Base-by-base conservation (phyloP, 192 early-diverging fungal species). In the Coemansia biformis region DNA sequence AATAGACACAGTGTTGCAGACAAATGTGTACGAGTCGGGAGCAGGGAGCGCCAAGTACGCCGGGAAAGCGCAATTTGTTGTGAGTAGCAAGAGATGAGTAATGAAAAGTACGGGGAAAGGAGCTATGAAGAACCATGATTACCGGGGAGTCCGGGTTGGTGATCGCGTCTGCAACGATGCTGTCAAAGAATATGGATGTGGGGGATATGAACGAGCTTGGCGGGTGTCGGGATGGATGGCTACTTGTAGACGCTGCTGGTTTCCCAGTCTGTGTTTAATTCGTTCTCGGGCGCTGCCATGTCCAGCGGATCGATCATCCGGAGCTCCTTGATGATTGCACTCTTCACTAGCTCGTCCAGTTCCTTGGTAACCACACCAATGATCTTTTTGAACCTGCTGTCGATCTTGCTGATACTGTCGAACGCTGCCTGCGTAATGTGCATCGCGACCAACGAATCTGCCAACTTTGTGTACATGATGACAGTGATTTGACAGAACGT, bases 361-460 rank as follows among this genome's bases (percentile, higher is more conserved):
- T 85, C 83, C 50, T 83, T 83, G 14, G 78, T 78, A 13, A 85
- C 57, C n/a, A 76, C 59, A 2, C 71, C 56, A 36, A 83, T 58
- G 38, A 85, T 78, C 79, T 82, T 83, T 72, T 83, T 85, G 36
- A 85, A 79, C 63, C 75, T 78, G 23, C 64, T 66, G 54, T 85
- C 83, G 47, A 79, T 78, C 53, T 83, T 85, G 30, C 76, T 59
- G 50, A 83, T 80, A 60, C 49, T 79, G 57, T 85, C 83, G 42
- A 75, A 79, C 49, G 78, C 79, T 21, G 65, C 33, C 35, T 78
- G 75, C 16, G 77, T 73, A n/a, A 70, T 59, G 19, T 52, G 14
- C 23, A 76, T 55, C 4, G 66, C 53, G 12, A 48, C 40, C 40
- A 76, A 53, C 40, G 59, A 62, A 41, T 76, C 74, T 13, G 74